These are phyloP conservation scores for Ophiostoma ips DNA, from an alignment of 2,329 filamentous ascomycete genomes.

Conservation along the genomic window DNA sequence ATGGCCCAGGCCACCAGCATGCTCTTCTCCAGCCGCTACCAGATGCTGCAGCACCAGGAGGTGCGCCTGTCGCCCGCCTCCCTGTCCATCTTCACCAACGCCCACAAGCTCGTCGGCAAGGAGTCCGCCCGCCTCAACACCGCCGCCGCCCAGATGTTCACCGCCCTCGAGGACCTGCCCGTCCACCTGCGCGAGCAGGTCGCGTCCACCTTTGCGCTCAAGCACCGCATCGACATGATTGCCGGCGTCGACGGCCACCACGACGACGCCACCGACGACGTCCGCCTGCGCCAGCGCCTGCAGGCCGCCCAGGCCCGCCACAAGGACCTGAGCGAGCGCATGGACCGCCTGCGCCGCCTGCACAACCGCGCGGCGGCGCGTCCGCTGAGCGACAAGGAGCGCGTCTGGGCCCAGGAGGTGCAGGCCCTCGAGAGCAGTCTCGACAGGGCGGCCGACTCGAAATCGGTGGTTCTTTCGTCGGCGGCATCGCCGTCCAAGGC, in stretches of 20 bases:
- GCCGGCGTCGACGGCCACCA: slow-evolving; percentile 45
- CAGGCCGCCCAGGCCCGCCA: slow-evolving; percentile 40
- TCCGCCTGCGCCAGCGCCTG: slow-evolving; percentile 45
- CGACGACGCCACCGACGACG: slow-evolving; percentile 28
- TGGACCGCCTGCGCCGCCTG: slow-evolving; percentile 43
- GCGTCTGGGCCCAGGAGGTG: slow-evolving; percentile 33
- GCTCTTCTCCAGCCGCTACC: slow-evolving; percentile 45
- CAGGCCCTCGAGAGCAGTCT: slow-evolving; percentile 27
- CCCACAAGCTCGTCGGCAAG: slow-evolving; percentile 54
- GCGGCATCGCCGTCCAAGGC: slow-evolving; percentile 21
- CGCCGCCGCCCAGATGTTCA: slow-evolving; percentile 60
- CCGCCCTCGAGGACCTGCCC: slow-evolving; percentile 53
- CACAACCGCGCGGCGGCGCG: slow-evolving; percentile 32
- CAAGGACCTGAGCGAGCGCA: slow-evolving; percentile 39
- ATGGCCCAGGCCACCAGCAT: slow-evolving; percentile 33
- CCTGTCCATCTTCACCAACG: slow-evolving; percentile 56
- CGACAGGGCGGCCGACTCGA: slow-evolving; percentile 11
- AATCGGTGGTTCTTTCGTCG: neutral
- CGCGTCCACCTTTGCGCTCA: slow-evolving; percentile 49
- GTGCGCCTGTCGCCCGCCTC: slow-evolving; percentile 57
- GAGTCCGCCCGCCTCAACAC: slow-evolving; percentile 56
- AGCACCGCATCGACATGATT: slow-evolving; percentile 51
- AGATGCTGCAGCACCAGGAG: slow-evolving; percentile 48
- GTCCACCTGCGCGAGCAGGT: slow-evolving; percentile 56
- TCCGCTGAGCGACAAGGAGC: slow-evolving; percentile 50